Base-by-base conservation (phyloP, 1,139 yeast species). In the Yamadazyma taylorii region DNA sequence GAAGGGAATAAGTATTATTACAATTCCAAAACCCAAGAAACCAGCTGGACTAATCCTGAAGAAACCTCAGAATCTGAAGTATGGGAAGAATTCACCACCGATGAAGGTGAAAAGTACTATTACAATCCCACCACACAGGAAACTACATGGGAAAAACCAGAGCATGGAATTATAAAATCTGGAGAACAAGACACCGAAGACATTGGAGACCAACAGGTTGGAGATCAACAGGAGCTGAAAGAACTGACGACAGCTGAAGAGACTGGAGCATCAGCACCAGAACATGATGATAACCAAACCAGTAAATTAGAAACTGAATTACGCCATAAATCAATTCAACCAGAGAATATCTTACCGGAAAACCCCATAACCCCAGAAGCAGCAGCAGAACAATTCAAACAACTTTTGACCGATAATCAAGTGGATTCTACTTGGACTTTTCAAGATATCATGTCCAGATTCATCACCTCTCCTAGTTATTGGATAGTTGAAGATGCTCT, bases 41-140 rank as follows among this genome's bases (percentile, higher is more conserved):
- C 96, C 0, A 78, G 82, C 33, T 89, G 97, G 96, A 86, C 84
- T 7, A 77, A 81, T 45, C 97, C 97, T 0, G 78, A 66, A 21
- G 81, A 71, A 38, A 45, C 11, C 11, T 24, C 51, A 27, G 65
- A 65, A 69, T 19, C 61, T 6, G 34, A 32, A 2, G 42, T 66
- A n/a, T 90, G 96, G 96, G 71, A 70, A 35, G 77, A 72, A 43
- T 81, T 71, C 36, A 61, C 66, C 2, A 79, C 92, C 0, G 87
- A 84, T 24, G 92, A 82, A 14, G 94, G 92, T 1, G 66, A 66
- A 39, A 66, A 66, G 24, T 90, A 89, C 58, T 90, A 87, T 65
- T 84, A 83, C 58, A 85, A 86, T 54, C 66, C 69, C 15, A 59
- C 60, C 14, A 78, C 90, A 0, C 76, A 79, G 3, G 81, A 81